A percentile compares a stretch with the other conserved stretches of the same genome.
phyloP scores from a whole-genome alignment of 306 rosid genomes.

The Cicer yamashitae region DNA sequence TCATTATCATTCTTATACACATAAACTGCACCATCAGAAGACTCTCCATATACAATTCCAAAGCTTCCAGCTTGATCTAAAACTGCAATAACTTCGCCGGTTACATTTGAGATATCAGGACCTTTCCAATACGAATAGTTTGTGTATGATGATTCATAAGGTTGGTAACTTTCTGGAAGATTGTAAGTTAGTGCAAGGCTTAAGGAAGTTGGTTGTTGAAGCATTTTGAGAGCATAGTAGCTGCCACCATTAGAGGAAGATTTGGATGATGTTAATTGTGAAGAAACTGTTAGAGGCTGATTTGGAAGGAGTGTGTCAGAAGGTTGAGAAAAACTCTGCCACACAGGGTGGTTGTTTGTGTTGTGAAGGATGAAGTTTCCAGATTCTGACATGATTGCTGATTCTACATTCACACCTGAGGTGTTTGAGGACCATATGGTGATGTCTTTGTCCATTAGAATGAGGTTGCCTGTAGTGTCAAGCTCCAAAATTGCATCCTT shows the following conservation, averaged over 20 bases:
- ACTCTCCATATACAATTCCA: constrained; percentile 87
- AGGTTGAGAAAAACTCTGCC: constrained; percentile 96
- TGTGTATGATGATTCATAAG: constrained; percentile 57
- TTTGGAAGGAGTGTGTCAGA: constrained; percentile 89
- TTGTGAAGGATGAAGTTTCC: constrained; percentile 78
- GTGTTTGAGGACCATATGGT: constrained; percentile 84
- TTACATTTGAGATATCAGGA: constrained; percentile 86
- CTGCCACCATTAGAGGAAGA: constrained; percentile 72
- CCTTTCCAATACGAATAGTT: constrained; percentile 90
- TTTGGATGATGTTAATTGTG: constrained; percentile 70
- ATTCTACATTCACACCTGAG: constrained; percentile 56
- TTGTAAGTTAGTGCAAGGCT: constrained; percentile 82
- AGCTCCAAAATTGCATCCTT: constrained; percentile 81
- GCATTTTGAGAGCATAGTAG: constrained; percentile 89
- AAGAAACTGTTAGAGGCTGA: constrained; percentile 81
- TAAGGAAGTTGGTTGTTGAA: constrained; percentile 82
- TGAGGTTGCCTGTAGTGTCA: constrained; percentile 75
- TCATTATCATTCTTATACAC: constrained; percentile 80
- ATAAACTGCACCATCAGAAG: constrained; percentile 84
- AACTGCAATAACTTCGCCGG: constrained; percentile 82
- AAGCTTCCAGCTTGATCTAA: constrained; percentile 85
- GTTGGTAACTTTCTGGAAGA: constrained; percentile 59
- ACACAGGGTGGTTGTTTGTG: constrained; percentile 52
- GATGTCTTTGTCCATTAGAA: constrained; percentile 62
- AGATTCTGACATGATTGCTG: constrained; percentile 73